Percentiles rank a stretch among this genome's conserved stretches.
Conservation (phyloP, 805 yeast species). For the Komagataella ulmi region DNA sequence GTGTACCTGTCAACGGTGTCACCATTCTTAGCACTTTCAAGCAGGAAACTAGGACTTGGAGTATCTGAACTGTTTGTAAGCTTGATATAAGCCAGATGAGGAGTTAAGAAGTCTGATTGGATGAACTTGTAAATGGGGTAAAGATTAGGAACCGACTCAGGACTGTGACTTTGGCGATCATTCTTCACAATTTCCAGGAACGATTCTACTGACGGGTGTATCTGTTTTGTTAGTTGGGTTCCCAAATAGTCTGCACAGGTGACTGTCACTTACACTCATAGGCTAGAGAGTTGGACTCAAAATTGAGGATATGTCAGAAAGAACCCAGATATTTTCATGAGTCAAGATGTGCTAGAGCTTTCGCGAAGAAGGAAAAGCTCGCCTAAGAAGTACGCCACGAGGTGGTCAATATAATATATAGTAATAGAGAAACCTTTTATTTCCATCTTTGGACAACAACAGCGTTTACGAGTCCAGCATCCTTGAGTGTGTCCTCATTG, state of each 20-base stretch:
- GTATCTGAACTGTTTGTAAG: slow-evolving; percentile 42
- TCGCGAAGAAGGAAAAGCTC: neutral
- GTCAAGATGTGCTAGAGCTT: neutral
- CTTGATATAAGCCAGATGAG: slow-evolving; percentile 82
- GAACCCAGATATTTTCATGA: neutral
- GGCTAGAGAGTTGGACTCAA: neutral
- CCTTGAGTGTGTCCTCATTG: slow-evolving; percentile 41
- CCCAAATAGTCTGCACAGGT: neutral
- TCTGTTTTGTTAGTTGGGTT: slow-evolving; percentile 5
- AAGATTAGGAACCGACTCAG: slow-evolving; percentile 37
- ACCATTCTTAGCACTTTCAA: slow-evolving; percentile 84
- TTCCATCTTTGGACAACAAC: slow-evolving; percentile 88
- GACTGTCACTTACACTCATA: neutral
- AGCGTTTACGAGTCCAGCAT: slow-evolving; percentile 67
- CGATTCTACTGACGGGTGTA: slow-evolving; percentile 40
- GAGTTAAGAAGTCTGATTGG: slow-evolving; percentile 69
- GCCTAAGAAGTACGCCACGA: neutral
- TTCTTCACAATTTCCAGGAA: slow-evolving; percentile 24
- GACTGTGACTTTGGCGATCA: slow-evolving; percentile 16
- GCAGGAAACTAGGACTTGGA: slow-evolving; percentile 59
- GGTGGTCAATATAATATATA: neutral
- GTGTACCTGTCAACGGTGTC: slow-evolving; percentile 85
- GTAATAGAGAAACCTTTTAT: slow-evolving; percentile 8
- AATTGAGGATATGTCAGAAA: neutral
- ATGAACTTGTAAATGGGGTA: slow-evolving; percentile 73